These are phyloP conservation scores for Carpinus fangiana DNA, from an alignment of 306 rosid species.

Conservation along the genomic window DNA sequence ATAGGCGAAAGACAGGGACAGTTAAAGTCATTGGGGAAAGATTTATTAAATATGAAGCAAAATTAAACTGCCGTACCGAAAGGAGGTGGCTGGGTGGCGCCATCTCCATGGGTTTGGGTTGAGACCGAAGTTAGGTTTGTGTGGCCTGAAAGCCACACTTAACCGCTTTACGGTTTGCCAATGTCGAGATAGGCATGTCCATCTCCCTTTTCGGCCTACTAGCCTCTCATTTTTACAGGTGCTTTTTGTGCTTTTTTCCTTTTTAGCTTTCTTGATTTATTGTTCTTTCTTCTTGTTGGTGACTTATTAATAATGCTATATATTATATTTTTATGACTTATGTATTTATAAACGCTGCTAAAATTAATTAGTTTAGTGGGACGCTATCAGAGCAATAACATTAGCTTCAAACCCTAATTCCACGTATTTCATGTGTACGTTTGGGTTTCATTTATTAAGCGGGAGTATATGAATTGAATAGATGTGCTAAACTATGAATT, in stretches of 20 bases:
- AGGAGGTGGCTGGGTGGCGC: slow-evolving; percentile 39
- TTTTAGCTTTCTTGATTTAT: too few relatives aligned
- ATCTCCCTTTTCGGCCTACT: slow-evolving; percentile 40
- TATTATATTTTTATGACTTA: too few relatives aligned
- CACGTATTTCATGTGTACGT: too few relatives aligned
- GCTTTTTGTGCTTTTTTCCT: not conserved
- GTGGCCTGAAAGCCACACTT: slow-evolving; percentile 51
- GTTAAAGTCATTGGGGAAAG: not conserved
- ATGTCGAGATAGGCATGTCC: slow-evolving; percentile 46
- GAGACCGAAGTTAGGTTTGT: slow-evolving; percentile 44
- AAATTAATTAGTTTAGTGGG: too few relatives aligned
- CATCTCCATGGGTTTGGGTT: slow-evolving; percentile 47
- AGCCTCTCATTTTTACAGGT: slow-evolving; percentile 46
- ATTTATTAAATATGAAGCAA: slow-evolving; percentile 26
- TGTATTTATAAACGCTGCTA: too few relatives aligned
- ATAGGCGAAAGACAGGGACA: slow-evolving; percentile 18
- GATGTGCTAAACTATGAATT: too few relatives aligned
- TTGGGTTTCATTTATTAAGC: too few relatives aligned
- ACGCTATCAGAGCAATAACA: too few relatives aligned
- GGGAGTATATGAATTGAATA: too few relatives aligned
- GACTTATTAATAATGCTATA: too few relatives aligned
- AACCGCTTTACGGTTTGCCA: slow-evolving; percentile 58
- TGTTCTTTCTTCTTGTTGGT: too few relatives aligned
- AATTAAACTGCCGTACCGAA: slow-evolving; percentile 14
- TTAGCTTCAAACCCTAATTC: too few relatives aligned